Base-by-base conservation (phyloP, 2,329 filamentous ascomycete genomes). In the Alternaria metachromatica region DNA sequence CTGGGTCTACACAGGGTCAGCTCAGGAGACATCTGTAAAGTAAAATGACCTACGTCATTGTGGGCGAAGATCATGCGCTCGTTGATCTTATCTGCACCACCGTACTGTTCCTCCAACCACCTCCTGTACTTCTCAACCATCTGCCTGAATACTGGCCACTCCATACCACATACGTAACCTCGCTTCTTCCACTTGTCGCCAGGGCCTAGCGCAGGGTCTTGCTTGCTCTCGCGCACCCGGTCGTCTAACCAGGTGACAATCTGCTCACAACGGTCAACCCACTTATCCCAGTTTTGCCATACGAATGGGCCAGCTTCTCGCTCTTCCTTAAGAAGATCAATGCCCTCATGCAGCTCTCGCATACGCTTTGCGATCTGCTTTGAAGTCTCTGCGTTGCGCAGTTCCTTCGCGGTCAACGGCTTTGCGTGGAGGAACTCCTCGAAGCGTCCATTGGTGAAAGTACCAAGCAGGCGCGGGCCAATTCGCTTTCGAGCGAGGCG, bases 311-410 rank as follows among this genome's bases (percentile, higher is more conserved):
- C 96, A 20, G 86, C 89, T 37, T 92, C 87, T 55, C 89, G 87
- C 80, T 99, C 96, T 37, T 89, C 85, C 1, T 90, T 87, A 0
- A 97, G 86, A 20, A 99, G 84, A 26, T 97, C 94, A 65, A 99
- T 91, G 0, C 96, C 96, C 56, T 97, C 92, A 74, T 99, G 96
- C 37, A 99, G 86, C 80, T 99, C 96, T 66, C 94, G 88, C 93
- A 99, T 97, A 55, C 96, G 92, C 84, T 98, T 98, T 12, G 96
- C 95, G 75, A 99, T 99, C 76, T 97, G 92, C 74, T 88, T 92
- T 33, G 92, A 96, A 0, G 93, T 97, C 54, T 93, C 92, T 0
- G 92, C 88, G 30, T 92, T 88, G 41, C 93, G 90, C 49, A 99
- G 82, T 69, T 97, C 92, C 25, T 87, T 84, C 0, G 91, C 86